These are phyloP conservation scores for Thielaviopsis euricoi DNA, from an alignment of 2,329 filamentous ascomycete species.

Conservation along the genomic window DNA sequence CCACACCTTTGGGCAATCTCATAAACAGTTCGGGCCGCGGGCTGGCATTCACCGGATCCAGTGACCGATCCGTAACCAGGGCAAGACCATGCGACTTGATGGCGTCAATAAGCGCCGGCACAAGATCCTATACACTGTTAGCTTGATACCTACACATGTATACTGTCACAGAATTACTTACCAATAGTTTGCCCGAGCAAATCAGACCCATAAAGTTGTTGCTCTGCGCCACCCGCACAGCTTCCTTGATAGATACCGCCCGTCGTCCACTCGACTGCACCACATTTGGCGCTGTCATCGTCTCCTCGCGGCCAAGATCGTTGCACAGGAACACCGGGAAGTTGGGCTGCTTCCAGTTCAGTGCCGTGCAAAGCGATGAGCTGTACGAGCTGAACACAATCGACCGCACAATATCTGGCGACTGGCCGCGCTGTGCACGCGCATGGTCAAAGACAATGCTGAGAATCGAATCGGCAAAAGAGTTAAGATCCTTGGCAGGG, in stretches of 20 bases:
- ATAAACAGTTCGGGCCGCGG: conserved; percentile 34
- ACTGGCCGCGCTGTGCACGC: conserved; percentile 44
- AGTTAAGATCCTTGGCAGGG: conserved; percentile 68
- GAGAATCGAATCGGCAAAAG: conserved; percentile 69
- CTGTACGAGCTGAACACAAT: conserved; percentile 94
- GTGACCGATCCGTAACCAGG: conserved; percentile 71
- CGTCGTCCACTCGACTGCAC: conserved; percentile 46
- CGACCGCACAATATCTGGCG: conserved; percentile 60
- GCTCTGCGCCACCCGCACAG: conserved; percentile 76
- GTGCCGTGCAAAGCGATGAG: conserved; percentile 70
- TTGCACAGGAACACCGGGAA: conserved; percentile 95
- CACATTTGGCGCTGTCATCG: conserved; percentile 21
- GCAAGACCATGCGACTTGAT: conserved; percentile 91
- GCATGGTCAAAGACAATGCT: conserved; percentile 84
- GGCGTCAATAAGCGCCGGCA: conserved; percentile 77
- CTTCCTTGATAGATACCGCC: conserved; percentile 82
- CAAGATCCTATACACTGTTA: conserved; percentile 53
- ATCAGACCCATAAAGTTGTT: conserved; percentile 98
- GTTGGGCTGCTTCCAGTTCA: conserved; percentile 99
- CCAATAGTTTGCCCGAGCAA: conserved; percentile 72
- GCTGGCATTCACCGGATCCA: conserved; percentile 26
- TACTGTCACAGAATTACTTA: conserved; percentile 29
- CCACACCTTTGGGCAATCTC: conserved; percentile 61
- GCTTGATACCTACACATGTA: neutral
- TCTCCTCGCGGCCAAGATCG: conserved; percentile 48